Conservation (phyloP, 2,329 filamentous ascomycete genomes). For the Aspergillus pseudotamarii region DNA sequence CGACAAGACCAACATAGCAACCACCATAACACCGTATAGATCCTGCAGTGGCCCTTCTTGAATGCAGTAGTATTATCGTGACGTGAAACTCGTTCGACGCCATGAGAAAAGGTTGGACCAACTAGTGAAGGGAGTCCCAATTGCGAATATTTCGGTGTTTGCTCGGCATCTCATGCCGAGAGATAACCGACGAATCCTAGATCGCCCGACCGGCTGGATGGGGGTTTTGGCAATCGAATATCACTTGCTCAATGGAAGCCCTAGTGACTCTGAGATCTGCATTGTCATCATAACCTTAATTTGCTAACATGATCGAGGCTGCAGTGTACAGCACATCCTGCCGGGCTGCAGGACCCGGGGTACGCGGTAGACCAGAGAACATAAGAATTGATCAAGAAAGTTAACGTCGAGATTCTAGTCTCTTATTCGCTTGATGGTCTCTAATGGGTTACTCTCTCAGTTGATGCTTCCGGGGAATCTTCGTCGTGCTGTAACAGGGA, state of each 20-base stretch:
- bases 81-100: neutral
- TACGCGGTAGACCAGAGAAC: neutral
- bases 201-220: neutral
- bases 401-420: neutral
- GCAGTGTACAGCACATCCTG: neutral
- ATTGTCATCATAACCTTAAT: neutral
- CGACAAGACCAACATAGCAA: too few species aligned
- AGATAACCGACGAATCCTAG: neutral
- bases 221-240: neutral
- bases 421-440: neutral
- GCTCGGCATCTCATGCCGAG: neutral
- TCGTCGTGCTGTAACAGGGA: neutral
- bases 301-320: neutral
- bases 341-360: neutral
- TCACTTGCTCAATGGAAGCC: neutral
- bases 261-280: neutral
- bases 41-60: neutral
- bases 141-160: neutral
- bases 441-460: neutral
- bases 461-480: neutral
- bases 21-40: neutral
- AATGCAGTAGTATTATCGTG: fast-evolving
- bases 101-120: neutral
- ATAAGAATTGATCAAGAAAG: neutral
- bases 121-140: neutral